A percentile compares a stretch with the other conserved stretches of the same genome.
Evolutionary conservation across 768 basidiomycete genomes (phyloP).

Genomic region (Dictyophora rubrovolvata): DNA sequence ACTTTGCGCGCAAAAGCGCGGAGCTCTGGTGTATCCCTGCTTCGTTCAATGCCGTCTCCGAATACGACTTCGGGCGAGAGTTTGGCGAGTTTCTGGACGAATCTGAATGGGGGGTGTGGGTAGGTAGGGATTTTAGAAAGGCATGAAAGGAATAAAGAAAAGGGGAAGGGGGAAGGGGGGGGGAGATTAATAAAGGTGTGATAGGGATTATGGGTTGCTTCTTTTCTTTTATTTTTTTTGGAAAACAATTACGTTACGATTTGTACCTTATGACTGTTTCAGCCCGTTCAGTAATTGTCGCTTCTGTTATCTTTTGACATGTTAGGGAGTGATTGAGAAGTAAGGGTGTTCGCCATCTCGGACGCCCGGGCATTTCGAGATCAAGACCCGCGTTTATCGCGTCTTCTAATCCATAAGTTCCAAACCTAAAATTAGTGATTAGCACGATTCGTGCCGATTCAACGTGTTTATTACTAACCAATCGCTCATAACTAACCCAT

Average conservation of each 20-base stretch:
- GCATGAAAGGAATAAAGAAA: too few relatives aligned
- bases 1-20: conserved; percentile 45
- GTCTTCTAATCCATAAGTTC: conserved; percentile 32
- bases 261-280: conserved; percentile 14
- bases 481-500: conserved; percentile 54
- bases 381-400: conserved; percentile 54
- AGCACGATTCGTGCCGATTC: neutral
- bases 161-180: too few relatives aligned
- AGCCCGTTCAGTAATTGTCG: conserved; percentile 42
- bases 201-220: conserved; percentile 11
- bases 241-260: conserved; percentile 11
- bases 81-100: conserved; percentile 58
- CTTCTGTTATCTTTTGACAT: conserved; percentile 38
- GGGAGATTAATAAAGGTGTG: neutral
- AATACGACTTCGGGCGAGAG: conserved; percentile 59
- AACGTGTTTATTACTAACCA: conserved; percentile 25
- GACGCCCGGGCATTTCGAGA: conserved; percentile 50
- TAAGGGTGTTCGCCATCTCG: conserved; percentile 29
- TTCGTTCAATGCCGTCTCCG: conserved; percentile 57
- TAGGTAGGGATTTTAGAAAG: neutral
- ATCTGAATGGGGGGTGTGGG: conserved; percentile 27
- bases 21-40: conserved; percentile 48
- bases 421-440: conserved; percentile 22
- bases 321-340: conserved; percentile 31
- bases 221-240: neutral